phyloP scores from a whole-genome alignment of 495 filamentous ascomycete genomes.

The Aspergillus carlsbadensis region DNA sequence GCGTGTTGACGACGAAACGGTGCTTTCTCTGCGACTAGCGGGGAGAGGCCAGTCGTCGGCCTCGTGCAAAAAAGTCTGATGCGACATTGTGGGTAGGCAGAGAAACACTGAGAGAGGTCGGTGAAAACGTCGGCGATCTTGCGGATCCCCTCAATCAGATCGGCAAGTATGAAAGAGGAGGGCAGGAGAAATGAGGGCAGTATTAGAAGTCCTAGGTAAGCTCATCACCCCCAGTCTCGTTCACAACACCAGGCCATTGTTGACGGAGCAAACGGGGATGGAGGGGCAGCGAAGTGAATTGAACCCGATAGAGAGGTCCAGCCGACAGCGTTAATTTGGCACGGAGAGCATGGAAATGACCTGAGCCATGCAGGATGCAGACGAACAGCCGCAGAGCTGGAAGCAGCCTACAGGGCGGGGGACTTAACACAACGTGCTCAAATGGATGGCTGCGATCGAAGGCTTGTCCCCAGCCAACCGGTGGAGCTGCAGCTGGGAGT shows the following conservation, averaged over 20 bases:
- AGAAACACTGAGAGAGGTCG: conserved; percentile 7
- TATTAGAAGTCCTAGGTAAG: neutral
- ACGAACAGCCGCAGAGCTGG: conserved; percentile 12
- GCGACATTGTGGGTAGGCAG: conserved; percentile 9
- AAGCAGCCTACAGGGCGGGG: conserved; percentile 16
- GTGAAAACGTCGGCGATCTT: conserved; percentile 16
- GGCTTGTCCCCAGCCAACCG: conserved; percentile 3
- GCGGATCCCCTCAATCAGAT: conserved; percentile 24
- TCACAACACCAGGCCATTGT: neutral
- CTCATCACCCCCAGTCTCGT: conserved; percentile 8
- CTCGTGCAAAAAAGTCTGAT: conserved; percentile 23
- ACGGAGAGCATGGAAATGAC: neutral
- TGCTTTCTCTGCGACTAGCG: conserved; percentile 35
- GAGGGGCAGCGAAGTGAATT: neutral
- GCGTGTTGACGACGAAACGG: conserved; percentile 39
- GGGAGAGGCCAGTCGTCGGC: conserved; percentile 39
- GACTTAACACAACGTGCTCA: conserved; percentile 29
- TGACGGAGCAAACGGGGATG: conserved; percentile 1
- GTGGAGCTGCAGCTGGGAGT: conserved; percentile 12
- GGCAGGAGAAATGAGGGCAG: neutral
- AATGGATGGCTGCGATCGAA: conserved; percentile 35
- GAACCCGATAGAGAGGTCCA: too few species aligned
- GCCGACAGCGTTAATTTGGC: neutral
- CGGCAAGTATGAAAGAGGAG: conserved; percentile 16
- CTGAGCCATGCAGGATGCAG: neutral